Evolutionary conservation across 1,284 basidiomycete genomes (phyloP).

Genomic region (Moesziomyces antarcticus): DNA sequence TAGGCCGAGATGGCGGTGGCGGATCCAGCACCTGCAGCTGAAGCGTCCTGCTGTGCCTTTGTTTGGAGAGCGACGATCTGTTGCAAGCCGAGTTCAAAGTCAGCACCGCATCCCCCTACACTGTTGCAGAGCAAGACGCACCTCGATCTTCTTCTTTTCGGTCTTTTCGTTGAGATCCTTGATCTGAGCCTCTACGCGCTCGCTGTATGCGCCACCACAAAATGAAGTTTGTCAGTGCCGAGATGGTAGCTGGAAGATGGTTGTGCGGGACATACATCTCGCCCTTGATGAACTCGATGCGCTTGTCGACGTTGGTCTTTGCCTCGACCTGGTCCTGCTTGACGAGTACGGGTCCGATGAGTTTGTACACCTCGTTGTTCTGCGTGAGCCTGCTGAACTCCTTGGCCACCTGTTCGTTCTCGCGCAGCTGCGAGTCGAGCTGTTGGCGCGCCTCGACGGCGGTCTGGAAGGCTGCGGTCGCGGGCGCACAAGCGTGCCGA

Average conservation of each 20-base stretch:
- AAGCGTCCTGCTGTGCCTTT: conserved; percentile 47
- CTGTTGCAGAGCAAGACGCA: conserved; percentile 7
- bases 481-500: too few species aligned
- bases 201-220: conserved; percentile 14
- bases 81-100: neutral
- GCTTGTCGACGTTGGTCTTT: conserved; percentile 87
- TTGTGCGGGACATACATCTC: conserved; percentile 78
- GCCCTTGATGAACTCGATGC: conserved; percentile 86
- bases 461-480: conserved; percentile 45
- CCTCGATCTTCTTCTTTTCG: conserved; percentile 57
- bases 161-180: conserved; percentile 48
- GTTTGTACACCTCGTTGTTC: conserved; percentile 88
- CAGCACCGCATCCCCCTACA: too few species aligned
- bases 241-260: neutral
- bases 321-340: conserved; percentile 90
- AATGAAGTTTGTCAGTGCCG: neutral
- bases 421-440: conserved; percentile 78
- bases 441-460: conserved; percentile 58
- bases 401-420: conserved; percentile 93
- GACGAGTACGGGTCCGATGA: conserved; percentile 89
- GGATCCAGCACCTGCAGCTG: neutral
- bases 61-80: conserved; percentile 54
- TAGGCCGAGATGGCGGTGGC: conserved; percentile 12
- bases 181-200: conserved; percentile 51
- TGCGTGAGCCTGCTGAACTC: conserved; percentile 83